phyloP scores from a whole-genome alignment of 176 grass and related monocot species.

The Carex myosuroides region DNA sequence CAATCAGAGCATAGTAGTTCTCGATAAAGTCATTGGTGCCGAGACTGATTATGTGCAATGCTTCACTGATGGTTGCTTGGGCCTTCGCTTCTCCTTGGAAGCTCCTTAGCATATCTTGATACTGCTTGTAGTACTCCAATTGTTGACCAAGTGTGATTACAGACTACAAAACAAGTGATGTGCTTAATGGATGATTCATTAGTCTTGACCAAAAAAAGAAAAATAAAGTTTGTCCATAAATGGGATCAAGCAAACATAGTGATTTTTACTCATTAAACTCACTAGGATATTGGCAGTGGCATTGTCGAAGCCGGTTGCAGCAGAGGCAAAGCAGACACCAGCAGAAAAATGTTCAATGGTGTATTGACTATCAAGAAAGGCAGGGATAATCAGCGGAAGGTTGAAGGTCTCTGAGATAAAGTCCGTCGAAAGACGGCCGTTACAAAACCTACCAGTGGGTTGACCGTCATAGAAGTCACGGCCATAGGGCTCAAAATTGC shows the following conservation, averaged over 20 bases:
- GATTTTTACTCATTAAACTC: not conserved
- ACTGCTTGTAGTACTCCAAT: conserved; percentile 62
- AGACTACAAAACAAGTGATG: conserved; percentile 42
- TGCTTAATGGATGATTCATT: not conserved
- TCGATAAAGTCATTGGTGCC: conserved; percentile 54
- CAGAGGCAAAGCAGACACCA: conserved; percentile 79
- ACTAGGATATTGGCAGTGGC: conserved; percentile 37
- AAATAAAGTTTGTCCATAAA: not conserved
- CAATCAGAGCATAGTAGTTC: conserved; percentile 35
- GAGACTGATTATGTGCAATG: conserved; percentile 49
- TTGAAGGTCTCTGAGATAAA: conserved; percentile 70
- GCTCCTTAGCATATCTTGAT: conserved; percentile 32
- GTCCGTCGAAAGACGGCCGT: conserved; percentile 58
- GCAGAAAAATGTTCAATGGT: conserved; percentile 32
- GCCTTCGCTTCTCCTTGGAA: conserved; percentile 30
- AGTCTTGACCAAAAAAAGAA: not conserved
- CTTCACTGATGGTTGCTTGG: conserved; percentile 27
- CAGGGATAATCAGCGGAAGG: conserved; percentile 37
- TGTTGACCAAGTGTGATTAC: conserved; percentile 52
- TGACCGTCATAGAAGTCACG: conserved; percentile 35
- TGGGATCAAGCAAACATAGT: not conserved
- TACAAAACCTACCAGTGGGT: conserved; percentile 81
- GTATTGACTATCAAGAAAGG: conserved; percentile 51
- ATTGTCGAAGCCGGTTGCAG: conserved; percentile 58
- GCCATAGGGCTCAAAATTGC: conserved; percentile 73